Evolutionary conservation across 805 yeast species (phyloP).

Genomic region (Candida jianshihensis): DNA sequence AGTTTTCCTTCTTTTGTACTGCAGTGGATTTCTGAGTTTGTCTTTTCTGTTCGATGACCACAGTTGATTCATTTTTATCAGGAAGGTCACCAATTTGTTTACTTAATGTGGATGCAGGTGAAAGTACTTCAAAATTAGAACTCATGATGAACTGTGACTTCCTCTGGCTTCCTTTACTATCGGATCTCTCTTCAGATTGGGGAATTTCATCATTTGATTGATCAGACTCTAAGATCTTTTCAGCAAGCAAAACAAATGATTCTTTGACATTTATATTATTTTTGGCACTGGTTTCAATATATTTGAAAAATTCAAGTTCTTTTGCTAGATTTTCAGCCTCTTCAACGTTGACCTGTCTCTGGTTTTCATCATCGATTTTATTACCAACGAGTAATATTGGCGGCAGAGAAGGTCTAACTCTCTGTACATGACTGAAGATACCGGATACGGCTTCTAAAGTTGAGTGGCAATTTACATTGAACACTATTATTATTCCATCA

Average conservation of each 20-base stretch:
- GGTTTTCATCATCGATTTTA: slow-evolving; percentile 5
- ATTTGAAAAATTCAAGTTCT: slow-evolving; percentile 10
- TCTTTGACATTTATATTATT: slow-evolving; percentile 10
- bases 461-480: slow-evolving; percentile 9
- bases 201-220: too few relatives aligned
- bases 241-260: slow-evolving; percentile 7
- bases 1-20: neutral
- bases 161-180: too few relatives aligned
- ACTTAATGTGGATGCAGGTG: too few relatives aligned
- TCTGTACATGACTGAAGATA: slow-evolving; percentile 13
- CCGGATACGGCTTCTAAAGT: slow-evolving; percentile 9
- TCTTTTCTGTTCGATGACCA: neutral
- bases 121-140: slow-evolving; percentile 2
- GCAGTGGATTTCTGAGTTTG: neutral
- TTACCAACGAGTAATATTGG: slow-evolving; percentile 17
- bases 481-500: slow-evolving; percentile 18
- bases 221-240: neutral
- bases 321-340: slow-evolving; percentile 12
- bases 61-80: too few relatives aligned
- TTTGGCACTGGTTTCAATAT: slow-evolving; percentile 17
- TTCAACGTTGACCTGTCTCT: slow-evolving; percentile 9
- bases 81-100: too few relatives aligned
- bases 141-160: slow-evolving; percentile 10
- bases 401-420: slow-evolving; percentile 12
- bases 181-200: neutral